These are phyloP conservation scores for Akanthomyces muscarius DNA, from an alignment of 2,329 filamentous ascomycete genomes.

Conservation along the genomic window DNA sequence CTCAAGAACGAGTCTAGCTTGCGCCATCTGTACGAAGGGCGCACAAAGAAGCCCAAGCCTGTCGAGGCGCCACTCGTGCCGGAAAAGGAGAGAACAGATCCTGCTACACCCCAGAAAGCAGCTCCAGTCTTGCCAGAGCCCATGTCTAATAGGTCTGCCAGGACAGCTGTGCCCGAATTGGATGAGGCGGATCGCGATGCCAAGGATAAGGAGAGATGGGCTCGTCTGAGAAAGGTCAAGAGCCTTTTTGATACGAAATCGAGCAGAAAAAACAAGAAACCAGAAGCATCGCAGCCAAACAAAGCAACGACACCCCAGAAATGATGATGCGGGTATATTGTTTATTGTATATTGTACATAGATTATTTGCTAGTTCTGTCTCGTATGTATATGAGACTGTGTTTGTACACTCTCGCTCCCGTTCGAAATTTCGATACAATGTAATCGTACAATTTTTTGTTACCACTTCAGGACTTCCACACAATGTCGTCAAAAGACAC, in stretches of 20 bases:
- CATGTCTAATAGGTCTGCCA: not conserved
- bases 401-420: not conserved
- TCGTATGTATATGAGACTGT: not conserved
- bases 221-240: slow-evolving; percentile 66
- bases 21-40: slow-evolving; percentile 34
- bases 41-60: slow-evolving; percentile 25
- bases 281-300: slow-evolving; percentile 30
- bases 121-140: not conserved
- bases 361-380: slow-evolving; percentile 13
- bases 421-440: not conserved
- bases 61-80: slow-evolving; percentile 12
- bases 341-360: slow-evolving; percentile 15
- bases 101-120: slow-evolving; percentile 22
- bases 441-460: not conserved
- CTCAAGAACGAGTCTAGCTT: slow-evolving; percentile 57
- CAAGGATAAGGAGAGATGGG: slow-evolving; percentile 71
- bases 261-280: slow-evolving; percentile 47
- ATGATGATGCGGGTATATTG: not conserved
- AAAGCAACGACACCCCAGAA: slow-evolving; percentile 13
- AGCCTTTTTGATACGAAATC: slow-evolving; percentile 66
- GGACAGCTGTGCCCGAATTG: slow-evolving; percentile 23
- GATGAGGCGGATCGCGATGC: slow-evolving; percentile 45
- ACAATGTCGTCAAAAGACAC: slow-evolving; percentile 38
- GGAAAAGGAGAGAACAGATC: slow-evolving; percentile 20
- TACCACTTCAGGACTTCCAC: slow-evolving; percentile 26